Base-by-base conservation (phyloP, 1,284 basidiomycete species). In the Agaricales sp. region DNA sequence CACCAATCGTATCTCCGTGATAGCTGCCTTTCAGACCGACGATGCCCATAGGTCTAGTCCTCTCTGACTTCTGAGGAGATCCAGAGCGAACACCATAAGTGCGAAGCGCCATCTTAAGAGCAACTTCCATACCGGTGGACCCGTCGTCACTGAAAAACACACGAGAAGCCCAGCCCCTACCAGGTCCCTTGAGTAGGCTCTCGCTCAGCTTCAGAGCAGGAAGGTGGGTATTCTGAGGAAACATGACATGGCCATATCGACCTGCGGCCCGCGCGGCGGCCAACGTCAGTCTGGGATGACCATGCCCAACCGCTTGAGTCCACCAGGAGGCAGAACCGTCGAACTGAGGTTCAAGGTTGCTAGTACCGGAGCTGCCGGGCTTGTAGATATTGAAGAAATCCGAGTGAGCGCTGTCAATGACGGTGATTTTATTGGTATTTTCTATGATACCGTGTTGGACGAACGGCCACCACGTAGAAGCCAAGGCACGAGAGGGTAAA, bases 261-360 rank as follows among this genome's bases (percentile, higher is more conserved):
- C 93, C 95, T 3, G 91, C 87, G 2, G 94, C 93, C 25, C 78
- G 71, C 0, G 94, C 92, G 0, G 92, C 95, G 1, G 94, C 92
- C 22, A 92, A 70, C 0, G 90, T 83, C 11, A 97, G 74, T 0
- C 80, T 68, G 0, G 89, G 78, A 51, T 89, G 70, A 0, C 79
- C 83, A 59, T 98, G 95, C 0, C 94, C 94, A 41, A 97, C 67
- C 0, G 86, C 81, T 67, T 99, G 95, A 0, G 95, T 98, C 92
- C 95, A 99, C 95, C 95, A 98, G 13, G 92, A 95, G 0, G 95
- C 93, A 0, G 92, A 95, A 4, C 90, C 87, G 60, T 97, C 95
- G 53, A 93, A 80, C 54, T 88, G 79, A 1, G 87, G 81, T 39
- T 74, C 69, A 3, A 95, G 69, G 22, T 87, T 61, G 30, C 18